Evolutionary conservation across 1,139 yeast genomes (phyloP), one percentile per base, ranked within the genome.

Genomic region (Candida mesenterica): DNA sequence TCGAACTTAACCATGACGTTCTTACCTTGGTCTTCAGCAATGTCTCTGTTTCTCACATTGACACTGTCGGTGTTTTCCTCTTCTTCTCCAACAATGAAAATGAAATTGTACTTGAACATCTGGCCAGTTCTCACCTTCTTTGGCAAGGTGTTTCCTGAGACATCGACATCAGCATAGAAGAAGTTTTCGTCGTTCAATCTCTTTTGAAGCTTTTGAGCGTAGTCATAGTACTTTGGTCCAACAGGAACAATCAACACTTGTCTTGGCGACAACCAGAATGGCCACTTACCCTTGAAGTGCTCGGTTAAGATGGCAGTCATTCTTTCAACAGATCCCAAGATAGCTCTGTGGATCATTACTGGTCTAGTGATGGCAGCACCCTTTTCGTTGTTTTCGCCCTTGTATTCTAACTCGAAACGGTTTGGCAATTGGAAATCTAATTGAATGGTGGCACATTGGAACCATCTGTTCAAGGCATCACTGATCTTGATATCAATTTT

Each of bases 201-300:
- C 57, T 84, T 78, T 54, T 82, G 80, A 44, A 90, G 84, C 51
- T 77, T 68, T 61, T 82, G 81, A 33, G 97, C 97, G 57, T 92
- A 92, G 46, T 82, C 95, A 57, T 74, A 79, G 72, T 83, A 90
- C 62, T 87, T 87, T 46, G 86, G 94, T 55, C 96, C 96, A 52
- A 92, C 96, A 50, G 98, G 98, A 23, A 92, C 90, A 54, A 92
- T 92, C 56, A 89, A 72, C 39, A 89, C 74, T 68, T 92, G 98
- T 74, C 97, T 85, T 55, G 98, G 98, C 22, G 97, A 89, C 55
- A 92, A 74, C 98, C 98, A 92, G 76, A 92, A 84, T 55, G 98
- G 98, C 97, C 97, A 90, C 63, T 87, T 89, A 57, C 98, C 98
- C 59, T 90, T 95, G 68, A 74, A 90, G 68, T 92, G 97, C 64